Percentiles rank a stretch among this genome's conserved stretches.
phyloP scores from a whole-genome alignment of 441 rosid genomes.

The Bruguiera hainesii region DNA sequence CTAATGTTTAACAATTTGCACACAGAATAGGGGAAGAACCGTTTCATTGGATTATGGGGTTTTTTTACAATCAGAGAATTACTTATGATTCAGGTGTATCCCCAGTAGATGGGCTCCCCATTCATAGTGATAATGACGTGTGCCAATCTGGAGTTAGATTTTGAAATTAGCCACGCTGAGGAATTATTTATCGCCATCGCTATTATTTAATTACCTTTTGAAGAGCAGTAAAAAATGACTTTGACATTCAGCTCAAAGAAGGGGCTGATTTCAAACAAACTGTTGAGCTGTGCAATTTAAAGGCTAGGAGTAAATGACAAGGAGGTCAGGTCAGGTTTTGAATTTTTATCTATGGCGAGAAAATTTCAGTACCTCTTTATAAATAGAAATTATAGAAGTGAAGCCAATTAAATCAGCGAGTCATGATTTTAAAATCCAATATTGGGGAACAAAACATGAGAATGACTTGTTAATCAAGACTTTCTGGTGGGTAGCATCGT shows the following conservation, averaged over 20 bases:
- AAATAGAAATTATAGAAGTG: background rate
- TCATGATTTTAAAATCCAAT: background rate
- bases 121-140: too few relatives aligned
- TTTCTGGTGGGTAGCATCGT: constrained; percentile 15
- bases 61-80: too few relatives aligned
- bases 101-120: too few relatives aligned
- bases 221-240: too few relatives aligned
- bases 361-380: background rate
- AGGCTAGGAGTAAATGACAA: background rate
- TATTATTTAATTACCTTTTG: too few relatives aligned
- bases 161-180: constrained; percentile 9
- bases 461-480: constrained; percentile 3
- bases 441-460: background rate
- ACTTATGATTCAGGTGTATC: too few relatives aligned
- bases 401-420: constrained; percentile 2
- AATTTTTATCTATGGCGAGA: background rate
- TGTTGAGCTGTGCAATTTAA: background rate
- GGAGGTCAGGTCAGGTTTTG: background rate
- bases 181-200: background rate
- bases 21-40: too few relatives aligned
- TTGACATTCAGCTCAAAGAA: too few relatives aligned
- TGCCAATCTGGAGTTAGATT: background rate
- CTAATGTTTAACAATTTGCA: too few relatives aligned
- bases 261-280: background rate
- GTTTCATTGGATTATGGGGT: too few relatives aligned